Evolutionary conservation across 768 basidiomycete genomes (phyloP), one percentile per base, ranked within the genome.

Genomic region (Sporobolomyces pararoseus): DNA sequence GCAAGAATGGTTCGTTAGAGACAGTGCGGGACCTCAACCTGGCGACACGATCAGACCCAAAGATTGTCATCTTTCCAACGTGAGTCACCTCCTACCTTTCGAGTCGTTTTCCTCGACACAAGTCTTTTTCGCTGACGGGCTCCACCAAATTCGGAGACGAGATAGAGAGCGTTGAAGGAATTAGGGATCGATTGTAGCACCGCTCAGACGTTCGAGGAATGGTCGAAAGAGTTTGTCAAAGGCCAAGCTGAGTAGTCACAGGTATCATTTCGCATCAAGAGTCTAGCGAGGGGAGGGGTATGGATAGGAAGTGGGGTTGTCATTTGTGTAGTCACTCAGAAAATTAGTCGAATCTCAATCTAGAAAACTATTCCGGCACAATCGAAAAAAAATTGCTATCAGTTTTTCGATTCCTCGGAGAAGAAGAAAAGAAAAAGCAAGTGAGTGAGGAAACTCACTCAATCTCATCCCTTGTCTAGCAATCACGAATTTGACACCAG

Each of bases 381-480:
- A n/a, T n/a, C n/a, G n/a, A n/a, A n/a, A n/a, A n/a, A n/a, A n/a
- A n/a, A n/a, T 29, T 29, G 52, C 19, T 19, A 21, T 53, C 39
- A 42, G 39, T n/a, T n/a, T n/a, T n/a, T n/a, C n/a, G n/a, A n/a
- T n/a, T n/a, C n/a, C n/a, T n/a, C 39, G 39, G 39, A 9, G 39
- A 9, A 42, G 39, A 42, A 42, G 39, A 46, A 35, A 44, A 52
- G 21, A 23, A n/a, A 47, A 53, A n/a, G n/a, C n/a, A n/a, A n/a
- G n/a, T n/a, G n/a, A n/a, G n/a, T 21, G 35, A 23, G 16, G 21
- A n/a, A 25, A 84, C 88, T 76, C 78, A 91, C 91, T 82, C 54
- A 94, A 87, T 71, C 84, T 84, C 86, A 88, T 88, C 25, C 93
- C 94, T 79, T 89, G 90, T 55, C 86, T 85, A 34, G 86, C 88